Evolutionary conservation across 1,139 yeast species (phyloP).

Genomic region (Hansenula sp.): DNA sequence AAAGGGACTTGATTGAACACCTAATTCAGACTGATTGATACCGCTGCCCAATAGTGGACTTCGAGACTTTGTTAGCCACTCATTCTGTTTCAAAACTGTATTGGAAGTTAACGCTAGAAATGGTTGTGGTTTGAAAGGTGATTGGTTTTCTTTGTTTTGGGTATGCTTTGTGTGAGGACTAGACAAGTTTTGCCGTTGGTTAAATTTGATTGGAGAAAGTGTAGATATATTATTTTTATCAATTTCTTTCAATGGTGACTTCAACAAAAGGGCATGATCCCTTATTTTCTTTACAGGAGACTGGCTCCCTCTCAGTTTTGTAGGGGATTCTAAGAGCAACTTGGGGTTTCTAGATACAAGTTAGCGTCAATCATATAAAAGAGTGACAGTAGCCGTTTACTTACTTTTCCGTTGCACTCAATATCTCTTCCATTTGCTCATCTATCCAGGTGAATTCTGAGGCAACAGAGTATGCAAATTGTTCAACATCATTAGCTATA

Average conservation of each 20-base stretch:
- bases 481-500: constrained; percentile 31
- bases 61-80: not conserved
- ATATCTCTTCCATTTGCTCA: constrained; percentile 29
- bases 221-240: constrained; percentile 12
- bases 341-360: constrained; percentile 22
- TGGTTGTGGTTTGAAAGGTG: not conserved
- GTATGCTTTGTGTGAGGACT: not conserved
- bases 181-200: not conserved
- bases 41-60: not conserved
- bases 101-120: not conserved
- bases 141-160: not conserved
- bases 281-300: constrained; percentile 29
- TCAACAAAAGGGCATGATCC: constrained; percentile 12
- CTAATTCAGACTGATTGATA: not conserved
- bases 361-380: constrained; percentile 7
- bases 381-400: constrained; percentile 10
- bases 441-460: constrained; percentile 37
- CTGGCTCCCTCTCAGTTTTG: constrained; percentile 24
- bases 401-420: constrained; percentile 21
- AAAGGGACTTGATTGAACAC: not conserved
- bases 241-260: constrained; percentile 22
- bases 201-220: constrained; percentile 6
- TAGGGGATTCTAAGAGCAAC: constrained; percentile 27
- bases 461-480: constrained; percentile 34
- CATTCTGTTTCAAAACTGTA: not conserved